Evolutionary conservation across 2,329 filamentous ascomycete species (phyloP).

Genomic region (Dothistroma septosporum): DNA sequence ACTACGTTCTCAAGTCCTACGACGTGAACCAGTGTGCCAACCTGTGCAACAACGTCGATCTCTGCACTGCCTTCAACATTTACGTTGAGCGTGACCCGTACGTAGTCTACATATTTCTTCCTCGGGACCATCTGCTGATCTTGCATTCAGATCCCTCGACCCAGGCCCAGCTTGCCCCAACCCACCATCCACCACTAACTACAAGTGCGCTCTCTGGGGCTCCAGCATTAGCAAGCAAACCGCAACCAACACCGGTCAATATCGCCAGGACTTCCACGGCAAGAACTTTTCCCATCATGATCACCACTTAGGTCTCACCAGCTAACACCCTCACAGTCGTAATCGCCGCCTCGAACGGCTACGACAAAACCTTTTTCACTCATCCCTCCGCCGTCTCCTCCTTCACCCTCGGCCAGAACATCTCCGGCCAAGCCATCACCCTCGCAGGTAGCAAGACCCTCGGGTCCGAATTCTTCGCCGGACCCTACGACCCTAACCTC

Average conservation of each 20-base stretch:
- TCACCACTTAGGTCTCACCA: slow-evolving; percentile 26
- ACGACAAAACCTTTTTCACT: slow-evolving; percentile 27
- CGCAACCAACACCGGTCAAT: slow-evolving; percentile 28
- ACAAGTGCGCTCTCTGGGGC: slow-evolving; percentile 36
- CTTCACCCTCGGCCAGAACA: slow-evolving; percentile 32
- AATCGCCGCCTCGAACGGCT: slow-evolving; percentile 30
- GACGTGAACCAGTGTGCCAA: slow-evolving; percentile 21
- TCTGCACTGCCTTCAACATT: slow-evolving; percentile 28
- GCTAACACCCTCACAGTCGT: slow-evolving; percentile 17
- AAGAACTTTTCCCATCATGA: slow-evolving; percentile 30
- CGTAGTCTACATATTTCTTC: too few relatives aligned
- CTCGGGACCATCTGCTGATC: not conserved
- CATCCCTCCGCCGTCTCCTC: slow-evolving; percentile 22
- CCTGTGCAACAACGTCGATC: slow-evolving; percentile 22
- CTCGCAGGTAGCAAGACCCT: slow-evolving; percentile 20
- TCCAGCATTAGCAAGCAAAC: slow-evolving; percentile 27
- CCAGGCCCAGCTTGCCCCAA: slow-evolving; percentile 25
- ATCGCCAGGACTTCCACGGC: slow-evolving; percentile 26
- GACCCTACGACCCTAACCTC: slow-evolving; percentile 25
- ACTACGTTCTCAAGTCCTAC: slow-evolving; percentile 24
- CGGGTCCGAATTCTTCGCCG: slow-evolving; percentile 27
- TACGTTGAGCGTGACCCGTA: slow-evolving; percentile 26
- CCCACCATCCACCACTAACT: slow-evolving; percentile 31
- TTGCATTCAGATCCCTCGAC: slow-evolving; percentile 27
- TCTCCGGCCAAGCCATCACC: slow-evolving; percentile 26